phyloP scores from a whole-genome alignment of 208 protist species.

The Trypanosoma avium region DNA sequence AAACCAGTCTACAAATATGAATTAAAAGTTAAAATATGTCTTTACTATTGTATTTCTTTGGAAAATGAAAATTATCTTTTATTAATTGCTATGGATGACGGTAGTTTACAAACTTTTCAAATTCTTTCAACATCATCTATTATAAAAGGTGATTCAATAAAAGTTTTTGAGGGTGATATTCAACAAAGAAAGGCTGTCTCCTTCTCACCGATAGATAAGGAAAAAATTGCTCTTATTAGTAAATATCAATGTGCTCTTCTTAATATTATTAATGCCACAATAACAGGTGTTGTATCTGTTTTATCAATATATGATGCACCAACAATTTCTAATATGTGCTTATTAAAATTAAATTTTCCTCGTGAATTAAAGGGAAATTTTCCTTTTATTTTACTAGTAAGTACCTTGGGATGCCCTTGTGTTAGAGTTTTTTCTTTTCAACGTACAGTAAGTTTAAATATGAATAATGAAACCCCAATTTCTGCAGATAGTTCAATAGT shows the following conservation, averaged over 20 bases:
- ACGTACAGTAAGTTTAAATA: not conserved
- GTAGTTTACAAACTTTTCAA: conserved; percentile 11
- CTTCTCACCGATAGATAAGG: not conserved
- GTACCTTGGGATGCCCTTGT: not conserved
- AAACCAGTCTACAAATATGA: not conserved
- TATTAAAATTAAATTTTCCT: conserved; percentile 10
- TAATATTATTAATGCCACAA: not conserved
- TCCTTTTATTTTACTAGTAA: conserved; percentile 21
- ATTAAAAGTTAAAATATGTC: conserved; percentile 1
- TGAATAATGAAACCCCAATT: not conserved
- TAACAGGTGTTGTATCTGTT: conserved; percentile 4
- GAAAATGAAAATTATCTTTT: not conserved
- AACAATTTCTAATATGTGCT: conserved; percentile 10
- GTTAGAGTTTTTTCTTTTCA: conserved; percentile 22
- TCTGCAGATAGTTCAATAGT: not conserved
- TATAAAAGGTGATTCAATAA: not conserved
- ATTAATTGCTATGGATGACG: conserved; percentile 14
- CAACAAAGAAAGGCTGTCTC: not conserved
- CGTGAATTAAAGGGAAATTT: conserved; percentile 15
- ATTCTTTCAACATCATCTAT: not conserved
- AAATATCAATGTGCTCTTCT: conserved; percentile 15
- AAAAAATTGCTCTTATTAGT: conserved; percentile 9
- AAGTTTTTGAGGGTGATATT: conserved; percentile 3
- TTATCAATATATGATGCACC: conserved; percentile 7
- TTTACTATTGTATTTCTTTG: conserved; percentile 10